Percentiles rank a stretch among this genome's conserved stretches.
Evolutionary conservation across 495 filamentous ascomycete species (phyloP).

Genomic region (Hypoxylon intermedium): DNA sequence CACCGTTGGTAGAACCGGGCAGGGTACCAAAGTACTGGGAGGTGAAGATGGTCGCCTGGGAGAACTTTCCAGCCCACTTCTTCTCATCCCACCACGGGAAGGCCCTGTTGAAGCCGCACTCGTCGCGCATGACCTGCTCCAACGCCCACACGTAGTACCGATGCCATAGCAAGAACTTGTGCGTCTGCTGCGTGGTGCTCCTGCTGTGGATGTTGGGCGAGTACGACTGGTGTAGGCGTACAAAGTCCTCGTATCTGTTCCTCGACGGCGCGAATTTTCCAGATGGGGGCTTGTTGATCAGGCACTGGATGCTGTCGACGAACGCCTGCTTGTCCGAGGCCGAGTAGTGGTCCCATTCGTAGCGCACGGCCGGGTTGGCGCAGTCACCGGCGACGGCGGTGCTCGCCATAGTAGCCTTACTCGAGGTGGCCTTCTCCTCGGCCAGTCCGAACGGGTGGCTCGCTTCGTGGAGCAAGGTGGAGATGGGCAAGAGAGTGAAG

Average conservation of each 20-base stretch:
- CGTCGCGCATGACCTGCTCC: constrained; percentile 66
- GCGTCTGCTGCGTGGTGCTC: constrained; percentile 52
- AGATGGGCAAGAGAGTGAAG: constrained; percentile 40
- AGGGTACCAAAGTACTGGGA: constrained; percentile 41
- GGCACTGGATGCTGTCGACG: constrained; percentile 63
- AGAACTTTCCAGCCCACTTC: constrained; percentile 47
- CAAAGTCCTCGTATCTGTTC: constrained; percentile 70
- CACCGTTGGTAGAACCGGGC: constrained; percentile 39
- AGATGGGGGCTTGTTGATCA: constrained; percentile 55
- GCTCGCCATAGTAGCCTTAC: background rate
- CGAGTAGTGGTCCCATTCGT: constrained; percentile 46
- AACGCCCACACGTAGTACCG: constrained; percentile 67
- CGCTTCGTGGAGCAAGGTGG: constrained; percentile 7
- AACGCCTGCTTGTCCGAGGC: constrained; percentile 51
- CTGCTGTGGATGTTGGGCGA: constrained; percentile 65
- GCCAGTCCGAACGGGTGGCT: background rate
- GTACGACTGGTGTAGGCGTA: constrained; percentile 70
- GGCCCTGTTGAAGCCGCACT: constrained; percentile 67
- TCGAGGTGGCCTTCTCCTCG: background rate
- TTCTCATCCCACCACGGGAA: constrained; percentile 54
- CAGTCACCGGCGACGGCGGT: constrained; percentile 25
- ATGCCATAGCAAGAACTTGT: constrained; percentile 72
- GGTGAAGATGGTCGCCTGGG: constrained; percentile 46
- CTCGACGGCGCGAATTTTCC: constrained; percentile 56
- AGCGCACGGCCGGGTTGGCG: constrained; percentile 42